Evolutionary conservation across 495 filamentous ascomycete genomes (phyloP).

Genomic region (Acidomyces sp.): DNA sequence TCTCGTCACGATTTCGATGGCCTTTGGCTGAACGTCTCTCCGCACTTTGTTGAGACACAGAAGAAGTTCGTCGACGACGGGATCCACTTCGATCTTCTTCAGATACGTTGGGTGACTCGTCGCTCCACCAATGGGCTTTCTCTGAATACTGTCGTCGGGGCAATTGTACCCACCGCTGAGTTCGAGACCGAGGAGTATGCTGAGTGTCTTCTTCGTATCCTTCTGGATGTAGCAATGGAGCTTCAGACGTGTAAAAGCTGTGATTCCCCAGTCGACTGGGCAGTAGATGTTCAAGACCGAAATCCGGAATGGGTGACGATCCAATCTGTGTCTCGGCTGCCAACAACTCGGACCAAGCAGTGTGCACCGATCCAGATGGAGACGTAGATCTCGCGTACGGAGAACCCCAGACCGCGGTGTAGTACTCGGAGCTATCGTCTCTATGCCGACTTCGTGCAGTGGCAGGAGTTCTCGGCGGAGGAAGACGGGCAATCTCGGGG

Average conservation of each 20-base stretch:
- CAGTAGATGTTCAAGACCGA: constrained; percentile 28
- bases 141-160: constrained; percentile 16
- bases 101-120: constrained; percentile 20
- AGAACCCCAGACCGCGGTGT: constrained; percentile 32
- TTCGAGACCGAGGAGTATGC: constrained; percentile 15
- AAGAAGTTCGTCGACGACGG: background rate
- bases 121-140: constrained; percentile 24
- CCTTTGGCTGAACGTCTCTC: constrained; percentile 3
- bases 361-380: constrained; percentile 17
- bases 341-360: constrained; percentile 16
- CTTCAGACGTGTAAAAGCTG: background rate
- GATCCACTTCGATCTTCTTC: constrained; percentile 2
- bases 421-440: constrained; percentile 25
- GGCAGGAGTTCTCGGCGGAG: constrained; percentile 12
- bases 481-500: constrained; percentile 7
- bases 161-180: constrained; percentile 26
- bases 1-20: constrained; percentile 23
- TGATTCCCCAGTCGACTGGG: constrained; percentile 22
- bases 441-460: constrained; percentile 6
- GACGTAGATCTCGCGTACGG: constrained; percentile 27
- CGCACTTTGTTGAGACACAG: background rate
- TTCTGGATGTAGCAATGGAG: background rate
- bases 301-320: constrained; percentile 25
- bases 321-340: constrained; percentile 27
- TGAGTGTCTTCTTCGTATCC: background rate